These are phyloP conservation scores for Diutina ranongensis DNA, from an alignment of 1,139 yeast species.

Conservation along the genomic window DNA sequence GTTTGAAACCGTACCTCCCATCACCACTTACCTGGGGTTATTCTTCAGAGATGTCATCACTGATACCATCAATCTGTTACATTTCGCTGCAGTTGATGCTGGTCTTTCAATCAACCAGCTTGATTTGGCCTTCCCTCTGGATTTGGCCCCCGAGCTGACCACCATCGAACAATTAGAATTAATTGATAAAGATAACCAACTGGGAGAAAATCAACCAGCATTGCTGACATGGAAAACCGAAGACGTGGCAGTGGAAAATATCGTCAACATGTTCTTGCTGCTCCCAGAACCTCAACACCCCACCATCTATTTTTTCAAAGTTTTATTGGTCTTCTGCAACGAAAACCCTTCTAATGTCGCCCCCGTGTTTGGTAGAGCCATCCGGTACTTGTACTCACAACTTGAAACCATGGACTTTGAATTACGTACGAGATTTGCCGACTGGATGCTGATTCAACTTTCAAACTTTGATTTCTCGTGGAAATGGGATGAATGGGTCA, in stretches of 20 bases:
- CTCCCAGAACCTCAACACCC: constrained; percentile 60
- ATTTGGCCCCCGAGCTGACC: constrained; percentile 69
- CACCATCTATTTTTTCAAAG: constrained; percentile 70
- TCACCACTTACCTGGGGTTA: constrained; percentile 41
- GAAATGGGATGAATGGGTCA: constrained; percentile 97
- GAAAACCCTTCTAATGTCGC: constrained; percentile 86
- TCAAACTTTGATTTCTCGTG: constrained; percentile 92
- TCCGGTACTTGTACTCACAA: constrained; percentile 69
- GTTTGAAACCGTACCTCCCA: constrained; percentile 66
- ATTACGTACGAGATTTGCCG: constrained; percentile 58
- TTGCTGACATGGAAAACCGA: constrained; percentile 82
- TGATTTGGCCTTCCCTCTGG: constrained; percentile 60
- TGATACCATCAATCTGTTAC: constrained; percentile 69
- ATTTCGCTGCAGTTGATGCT: constrained; percentile 82
- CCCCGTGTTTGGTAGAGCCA: constrained; percentile 90
- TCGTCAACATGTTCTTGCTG: constrained; percentile 66
- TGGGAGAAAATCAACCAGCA: constrained; percentile 33
- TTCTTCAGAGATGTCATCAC: constrained; percentile 64
- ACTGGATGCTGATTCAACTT: constrained; percentile 91
- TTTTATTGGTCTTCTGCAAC: constrained; percentile 83
- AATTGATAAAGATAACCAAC: constrained; percentile 26
- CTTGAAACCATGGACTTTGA: constrained; percentile 66
- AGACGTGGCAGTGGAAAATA: constrained; percentile 78
- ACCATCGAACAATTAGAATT: constrained; percentile 57
- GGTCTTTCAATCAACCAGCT: constrained; percentile 72